Conservation (phyloP, 163 green algal species). For the Picocystis sp. region DNA sequence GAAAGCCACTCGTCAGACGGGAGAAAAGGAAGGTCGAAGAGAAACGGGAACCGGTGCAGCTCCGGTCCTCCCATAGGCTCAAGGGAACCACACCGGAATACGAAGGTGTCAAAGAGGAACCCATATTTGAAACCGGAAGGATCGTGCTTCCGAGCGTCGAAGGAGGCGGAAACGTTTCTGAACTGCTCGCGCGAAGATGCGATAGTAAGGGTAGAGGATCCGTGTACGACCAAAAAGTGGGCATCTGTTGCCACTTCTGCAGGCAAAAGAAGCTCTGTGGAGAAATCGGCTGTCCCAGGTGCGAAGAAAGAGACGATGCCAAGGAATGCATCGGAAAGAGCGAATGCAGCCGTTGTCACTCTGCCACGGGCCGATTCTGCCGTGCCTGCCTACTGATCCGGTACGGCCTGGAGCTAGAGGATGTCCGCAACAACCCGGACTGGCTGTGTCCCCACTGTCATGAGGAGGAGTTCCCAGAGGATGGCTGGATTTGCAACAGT, state of each 20-base stretch:
- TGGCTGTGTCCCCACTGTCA: slow-evolving; percentile 66
- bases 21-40: slow-evolving; percentile 1
- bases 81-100: neutral
- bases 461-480: slow-evolving; percentile 40
- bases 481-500: slow-evolving; percentile 25
- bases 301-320: slow-evolving; percentile 22
- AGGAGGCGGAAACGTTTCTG: slow-evolving; percentile 1
- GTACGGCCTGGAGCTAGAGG: slow-evolving; percentile 22
- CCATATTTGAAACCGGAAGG: neutral
- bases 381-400: slow-evolving; percentile 43
- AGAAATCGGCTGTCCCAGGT: slow-evolving; percentile 40
- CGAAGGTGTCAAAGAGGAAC: neutral
- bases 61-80: neutral
- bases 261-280: slow-evolving; percentile 63
- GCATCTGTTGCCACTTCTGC: slow-evolving; percentile 62
- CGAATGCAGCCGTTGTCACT: slow-evolving; percentile 21
- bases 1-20: slow-evolving; percentile 7
- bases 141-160: neutral
- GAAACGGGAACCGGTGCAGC: neutral
- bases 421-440: slow-evolving; percentile 18
- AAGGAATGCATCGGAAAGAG: slow-evolving; percentile 34
- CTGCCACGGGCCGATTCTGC: slow-evolving; percentile 39
- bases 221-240: slow-evolving; percentile 31
- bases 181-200: slow-evolving; percentile 16
- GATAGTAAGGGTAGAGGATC: slow-evolving; percentile 23